Base-by-base conservation (phyloP, 345 rosid species). In the Rhizophora mangle region DNA sequence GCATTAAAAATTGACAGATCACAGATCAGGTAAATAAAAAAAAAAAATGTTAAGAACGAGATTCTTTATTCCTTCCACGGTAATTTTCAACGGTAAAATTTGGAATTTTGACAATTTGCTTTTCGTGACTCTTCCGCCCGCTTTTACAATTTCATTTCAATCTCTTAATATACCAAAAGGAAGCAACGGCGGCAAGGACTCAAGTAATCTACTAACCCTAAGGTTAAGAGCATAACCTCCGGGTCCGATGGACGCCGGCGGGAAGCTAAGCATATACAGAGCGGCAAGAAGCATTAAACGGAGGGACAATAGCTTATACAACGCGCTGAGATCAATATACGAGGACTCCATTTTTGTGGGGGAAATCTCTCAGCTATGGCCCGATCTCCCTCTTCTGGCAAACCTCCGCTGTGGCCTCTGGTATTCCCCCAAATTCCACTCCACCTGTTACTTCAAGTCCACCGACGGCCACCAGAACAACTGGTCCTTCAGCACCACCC, bases 341-440 rank as follows among this genome's bases (percentile, higher is more conserved):
- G 91, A 89, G 72, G 98, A 93, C 73, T 91, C 98, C 3, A 70
- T 81, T 70, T 93, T 93, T 60, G 87, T 93, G n/a, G 80, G 82
- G 6, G 98, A 93, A 83, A 91, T 93, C 71, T 72, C 87, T 1
- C 89, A 85, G 84, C 69, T 93, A 19, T 93, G 98, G 98, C 91
- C 97, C 0, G 81, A 84, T 20, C 91, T 94, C 49, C 96, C 93
- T 72, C 85, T 89, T 56, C 63, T 94, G 3, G 91, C 96, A 6
- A 94, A 94, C 64, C 91, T 94, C 57, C 98, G 98, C 2, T 94
- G 98, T 74, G 98, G 98, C 55, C 91, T 91, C 72, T 94, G 98
- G 98, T 94, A 94, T 84, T 85, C 89, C 15, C 58, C 85, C 27
- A 73, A 63, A 29, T 89, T 89, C 77, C 78, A 85, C 8, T 81